Evolutionary conservation across 73 alveolate species (phyloP).

Genomic region (Paramecium sexaurelia): DNA sequence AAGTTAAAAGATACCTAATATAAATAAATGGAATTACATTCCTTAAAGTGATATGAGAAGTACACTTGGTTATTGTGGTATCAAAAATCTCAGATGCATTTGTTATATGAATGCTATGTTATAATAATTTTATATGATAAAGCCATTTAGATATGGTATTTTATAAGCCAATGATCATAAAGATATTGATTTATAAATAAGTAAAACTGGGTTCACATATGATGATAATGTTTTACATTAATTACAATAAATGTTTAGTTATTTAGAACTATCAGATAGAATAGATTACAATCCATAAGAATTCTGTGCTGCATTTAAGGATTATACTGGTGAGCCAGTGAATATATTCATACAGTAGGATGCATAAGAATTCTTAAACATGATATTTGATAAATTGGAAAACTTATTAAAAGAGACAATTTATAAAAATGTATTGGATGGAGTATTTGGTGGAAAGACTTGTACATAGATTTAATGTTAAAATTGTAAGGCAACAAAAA

Average conservation of each 20-base stretch:
- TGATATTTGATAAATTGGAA: slow-evolving; percentile 96
- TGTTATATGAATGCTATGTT: slow-evolving; percentile 98
- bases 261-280: slow-evolving; percentile 91
- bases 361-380: slow-evolving; percentile 95
- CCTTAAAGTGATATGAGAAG: slow-evolving; percentile 81
- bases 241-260: slow-evolving; percentile 91
- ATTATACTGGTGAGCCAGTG: slow-evolving; percentile 97
- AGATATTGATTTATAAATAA: slow-evolving; percentile 65
- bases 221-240: slow-evolving; percentile 97
- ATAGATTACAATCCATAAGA: slow-evolving; percentile 92
- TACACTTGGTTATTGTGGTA: slow-evolving; percentile 78
- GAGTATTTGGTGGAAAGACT: slow-evolving; percentile 96
- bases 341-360: slow-evolving; percentile 94
- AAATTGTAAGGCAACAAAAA: slow-evolving; percentile 85
- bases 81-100: slow-evolving; percentile 89
- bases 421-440: slow-evolving; percentile 84
- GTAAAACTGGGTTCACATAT: slow-evolving; percentile 69
- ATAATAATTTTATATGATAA: slow-evolving; percentile 95
- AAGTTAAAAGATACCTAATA: slow-evolving; percentile 66
- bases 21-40: slow-evolving; percentile 81
- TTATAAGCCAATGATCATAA: slow-evolving; percentile 85
- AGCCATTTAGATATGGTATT: slow-evolving; percentile 91
- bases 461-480: slow-evolving; percentile 88
- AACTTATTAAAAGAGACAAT: slow-evolving; percentile 86
- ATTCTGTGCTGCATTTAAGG: slow-evolving; percentile 94